These are phyloP conservation scores for Ogataea haglerorum DNA, from an alignment of 805 yeast species.

Conservation along the genomic window DNA sequence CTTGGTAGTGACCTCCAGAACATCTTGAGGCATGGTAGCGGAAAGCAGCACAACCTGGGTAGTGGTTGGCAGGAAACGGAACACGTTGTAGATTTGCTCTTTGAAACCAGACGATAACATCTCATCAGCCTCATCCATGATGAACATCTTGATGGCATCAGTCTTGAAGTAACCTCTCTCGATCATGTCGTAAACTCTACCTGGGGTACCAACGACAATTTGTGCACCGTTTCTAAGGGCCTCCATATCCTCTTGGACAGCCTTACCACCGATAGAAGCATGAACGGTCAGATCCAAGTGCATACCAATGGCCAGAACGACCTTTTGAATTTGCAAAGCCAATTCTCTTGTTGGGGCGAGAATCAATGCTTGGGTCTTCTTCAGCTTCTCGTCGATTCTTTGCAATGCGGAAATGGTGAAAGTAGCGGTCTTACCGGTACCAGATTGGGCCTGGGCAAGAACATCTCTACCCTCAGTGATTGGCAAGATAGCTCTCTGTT, in stretches of 20 bases:
- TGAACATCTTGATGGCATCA: slow-evolving; percentile 77
- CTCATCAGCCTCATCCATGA: slow-evolving; percentile 97
- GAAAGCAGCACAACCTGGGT: slow-evolving; percentile 92
- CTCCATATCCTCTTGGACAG: slow-evolving; percentile 75
- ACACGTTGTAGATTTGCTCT: slow-evolving; percentile 91
- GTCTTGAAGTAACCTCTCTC: slow-evolving; percentile 75
- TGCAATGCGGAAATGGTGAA: slow-evolving; percentile 93
- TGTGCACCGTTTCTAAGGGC: slow-evolving; percentile 76
- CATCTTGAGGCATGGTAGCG: slow-evolving; percentile 92
- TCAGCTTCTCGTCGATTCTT: slow-evolving; percentile 66
- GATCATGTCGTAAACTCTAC: slow-evolving; percentile 88
- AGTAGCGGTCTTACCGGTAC: slow-evolving; percentile 99
- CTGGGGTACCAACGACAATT: slow-evolving; percentile 96
- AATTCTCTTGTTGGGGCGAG: slow-evolving; percentile 95
- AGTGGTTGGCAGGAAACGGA: slow-evolving; percentile 75
- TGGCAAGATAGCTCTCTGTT: slow-evolving; percentile 94
- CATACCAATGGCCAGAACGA: slow-evolving; percentile 80
- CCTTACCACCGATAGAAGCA: slow-evolving; percentile 93
- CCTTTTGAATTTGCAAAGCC: slow-evolving; percentile 89
- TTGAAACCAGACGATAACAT: slow-evolving; percentile 89
- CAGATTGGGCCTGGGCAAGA: slow-evolving; percentile 98
- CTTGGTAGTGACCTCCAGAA: slow-evolving; percentile 84
- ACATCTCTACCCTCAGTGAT: slow-evolving; percentile 93
- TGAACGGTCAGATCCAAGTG: slow-evolving; percentile 83
- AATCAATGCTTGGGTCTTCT: slow-evolving; percentile 84